A percentile compares a stretch with the other conserved stretches of the same genome.
These are phyloP conservation scores for Boletus vinaceobasis DNA, from an alignment of 768 basidiomycete species.

Conservation along the genomic window DNA sequence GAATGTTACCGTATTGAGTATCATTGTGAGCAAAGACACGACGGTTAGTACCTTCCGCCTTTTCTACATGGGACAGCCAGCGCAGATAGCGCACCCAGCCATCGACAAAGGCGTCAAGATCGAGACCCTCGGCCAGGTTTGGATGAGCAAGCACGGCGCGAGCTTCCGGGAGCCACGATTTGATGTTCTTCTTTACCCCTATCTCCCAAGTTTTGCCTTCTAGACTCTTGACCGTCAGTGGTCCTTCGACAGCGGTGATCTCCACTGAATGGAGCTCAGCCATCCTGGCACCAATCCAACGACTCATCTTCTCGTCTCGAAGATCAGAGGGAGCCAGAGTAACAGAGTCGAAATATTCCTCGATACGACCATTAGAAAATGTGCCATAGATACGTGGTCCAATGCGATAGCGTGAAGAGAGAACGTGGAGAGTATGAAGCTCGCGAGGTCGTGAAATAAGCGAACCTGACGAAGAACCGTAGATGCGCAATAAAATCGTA, in stretches of 20 bases:
- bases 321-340: conserved; percentile 78
- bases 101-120: conserved; percentile 58
- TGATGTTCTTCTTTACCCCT: conserved; percentile 63
- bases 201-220: conserved; percentile 54
- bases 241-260: conserved; percentile 58
- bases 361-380: conserved; percentile 91
- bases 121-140: conserved; percentile 47
- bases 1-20: conserved; percentile 90
- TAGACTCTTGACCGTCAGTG: conserved; percentile 34
- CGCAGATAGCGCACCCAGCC: conserved; percentile 67
- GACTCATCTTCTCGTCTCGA: conserved; percentile 68
- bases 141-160: conserved; percentile 70
- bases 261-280: conserved; percentile 94
- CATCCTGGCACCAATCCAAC: conserved; percentile 93
- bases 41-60: conserved; percentile 53
- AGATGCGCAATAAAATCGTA: conserved; percentile 86
- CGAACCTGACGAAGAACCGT: conserved; percentile 80
- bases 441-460: conserved; percentile 89
- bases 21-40: conserved; percentile 92
- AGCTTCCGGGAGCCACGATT: conserved; percentile 68
- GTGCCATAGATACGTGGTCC: conserved; percentile 93
- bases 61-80: conserved; percentile 66
- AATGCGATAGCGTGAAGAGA: conserved; percentile 84
- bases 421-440: conserved; percentile 81
- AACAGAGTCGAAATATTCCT: conserved; percentile 90